Evolutionary conservation across 306 rosid genomes (phyloP), one percentile per base, ranked within the genome.

Genomic region (Medicago lupulina): DNA sequence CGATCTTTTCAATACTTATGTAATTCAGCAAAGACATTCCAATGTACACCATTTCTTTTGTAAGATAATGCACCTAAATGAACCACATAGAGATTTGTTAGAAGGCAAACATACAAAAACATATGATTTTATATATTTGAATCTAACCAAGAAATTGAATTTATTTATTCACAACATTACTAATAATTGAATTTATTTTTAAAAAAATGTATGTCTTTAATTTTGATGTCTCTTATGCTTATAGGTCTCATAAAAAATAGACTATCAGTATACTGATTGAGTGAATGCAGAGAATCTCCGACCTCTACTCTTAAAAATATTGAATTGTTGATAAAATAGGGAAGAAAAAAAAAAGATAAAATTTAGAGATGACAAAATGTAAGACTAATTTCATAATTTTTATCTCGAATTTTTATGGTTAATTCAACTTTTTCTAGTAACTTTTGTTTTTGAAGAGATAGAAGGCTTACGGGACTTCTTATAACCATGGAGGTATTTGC

Each of bases 401-500:
- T 19, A 21, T 51, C 58, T 55, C 2, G 10, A 55, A 18, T 55
- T 55, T 17, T 19, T 17, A 8, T 17, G 0, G 11, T 8, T 54
- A 50, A 50, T 11, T 44, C 1, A 43, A 43, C 12, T 44, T 44
- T 39, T 39, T 39, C 43, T 8, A 39, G 41, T 38, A 38, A 3
- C 50, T 6, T 9, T 3, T 28, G 31, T 0, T 28, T 28, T 28
- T 3, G 6, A 9, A n/a, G 16, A 54, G 11, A 11, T 21, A 72
- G 36, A 68, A 18, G 46, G 6, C 25, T 53, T 75, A 90, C 93
- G 40, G 90, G 86, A 8, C 80, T 69, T 16, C 90, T 84, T 16
- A 80, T 77, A 2, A 85, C 89, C 3, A 91, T 70, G n/a, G 92
- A 89, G 25, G 92, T 83, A 28, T 83, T 74, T n/a, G 90, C 97